Percentiles rank a stretch among this genome's conserved stretches.
phyloP scores from a whole-genome alignment of 2,329 filamentous ascomycete genomes.

The Phoma sp. region DNA sequence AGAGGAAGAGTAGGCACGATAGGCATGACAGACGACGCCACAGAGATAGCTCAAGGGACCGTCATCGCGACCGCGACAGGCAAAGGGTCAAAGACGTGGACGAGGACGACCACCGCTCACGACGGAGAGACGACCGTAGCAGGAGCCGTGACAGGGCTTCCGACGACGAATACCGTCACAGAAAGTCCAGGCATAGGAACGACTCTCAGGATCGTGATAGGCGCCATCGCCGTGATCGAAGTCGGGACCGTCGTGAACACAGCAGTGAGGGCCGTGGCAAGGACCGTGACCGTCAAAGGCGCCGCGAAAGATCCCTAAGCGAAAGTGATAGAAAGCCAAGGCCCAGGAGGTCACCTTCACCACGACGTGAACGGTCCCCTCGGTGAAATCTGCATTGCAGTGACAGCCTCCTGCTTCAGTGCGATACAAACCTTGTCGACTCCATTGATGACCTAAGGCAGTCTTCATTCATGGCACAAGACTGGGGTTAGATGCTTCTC shows the following conservation, averaged over 20 bases:
- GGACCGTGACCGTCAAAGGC: slow-evolving; percentile 8
- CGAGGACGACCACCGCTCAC: slow-evolving; percentile 19
- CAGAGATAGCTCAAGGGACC: slow-evolving; percentile 33
- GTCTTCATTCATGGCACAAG: too few species aligned
- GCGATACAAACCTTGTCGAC: too few species aligned
- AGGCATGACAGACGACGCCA: slow-evolving; percentile 37
- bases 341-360: slow-evolving; percentile 11
- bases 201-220: slow-evolving; percentile 19
- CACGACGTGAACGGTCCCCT: slow-evolving; percentile 1
- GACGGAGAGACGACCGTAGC: slow-evolving; percentile 20
- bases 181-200: slow-evolving; percentile 15
- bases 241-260: slow-evolving; percentile 13
- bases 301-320: slow-evolving; percentile 21
- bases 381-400: not conserved
- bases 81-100: slow-evolving; percentile 30
- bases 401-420: too few species aligned
- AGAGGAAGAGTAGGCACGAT: slow-evolving; percentile 46
- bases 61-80: slow-evolving; percentile 27
- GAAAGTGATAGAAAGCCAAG: slow-evolving; percentile 16
- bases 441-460: too few species aligned
- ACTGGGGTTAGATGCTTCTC: too few species aligned
- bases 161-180: slow-evolving; percentile 17
- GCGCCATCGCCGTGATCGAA: slow-evolving; percentile 18
- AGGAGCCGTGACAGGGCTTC: slow-evolving; percentile 22
- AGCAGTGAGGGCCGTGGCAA: slow-evolving; percentile 14